Percentiles rank a stretch among this genome's conserved stretches.
phyloP scores from a whole-genome alignment of 2,329 filamentous ascomycete genomes.

The Didymella glomerata region DNA sequence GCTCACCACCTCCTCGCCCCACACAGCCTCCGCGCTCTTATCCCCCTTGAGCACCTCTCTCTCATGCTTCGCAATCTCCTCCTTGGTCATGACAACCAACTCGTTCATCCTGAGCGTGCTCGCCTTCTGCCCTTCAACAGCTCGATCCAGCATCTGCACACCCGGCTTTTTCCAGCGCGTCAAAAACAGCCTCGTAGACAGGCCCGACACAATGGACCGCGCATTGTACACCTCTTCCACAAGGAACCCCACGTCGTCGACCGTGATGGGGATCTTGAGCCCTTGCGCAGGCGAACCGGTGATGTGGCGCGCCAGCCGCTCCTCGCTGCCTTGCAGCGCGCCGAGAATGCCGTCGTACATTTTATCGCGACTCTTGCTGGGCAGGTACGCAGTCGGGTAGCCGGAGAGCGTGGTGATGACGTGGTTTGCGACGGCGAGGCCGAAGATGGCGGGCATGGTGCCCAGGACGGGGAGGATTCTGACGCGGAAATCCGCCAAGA shows the following conservation, averaged over 20 bases:
- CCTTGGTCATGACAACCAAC: conserved; percentile 90
- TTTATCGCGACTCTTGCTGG: conserved; percentile 84
- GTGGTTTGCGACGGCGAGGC: conserved; percentile 89
- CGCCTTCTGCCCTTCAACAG: conserved; percentile 77
- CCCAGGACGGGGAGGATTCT: conserved; percentile 94
- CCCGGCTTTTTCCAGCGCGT: conserved; percentile 78
- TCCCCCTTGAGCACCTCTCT: conserved; percentile 76
- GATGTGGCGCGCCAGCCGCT: conserved; percentile 70
- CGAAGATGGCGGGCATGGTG: conserved; percentile 97
- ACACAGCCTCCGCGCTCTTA: conserved; percentile 75
- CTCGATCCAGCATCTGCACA: conserved; percentile 69
- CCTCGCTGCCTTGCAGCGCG: conserved; percentile 78
- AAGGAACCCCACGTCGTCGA: conserved; percentile 84
- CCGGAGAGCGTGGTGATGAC: conserved; percentile 82
- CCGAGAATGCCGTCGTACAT: conserved; percentile 87
- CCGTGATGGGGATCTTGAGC: conserved; percentile 78
- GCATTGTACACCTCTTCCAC: conserved; percentile 89
- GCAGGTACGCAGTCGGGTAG: conserved; percentile 86
- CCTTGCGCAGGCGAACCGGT: conserved; percentile 68
- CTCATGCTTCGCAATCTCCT: conserved; percentile 83
- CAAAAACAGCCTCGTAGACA: conserved; percentile 81
- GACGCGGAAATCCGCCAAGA: conserved; percentile 90
- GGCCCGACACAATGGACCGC: conserved; percentile 81
- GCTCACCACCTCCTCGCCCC: conserved; percentile 71
- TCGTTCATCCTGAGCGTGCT: conserved; percentile 74